Evolutionary conservation across 2,329 filamentous ascomycete genomes (phyloP).

Genomic region (Knufia fluminis): DNA sequence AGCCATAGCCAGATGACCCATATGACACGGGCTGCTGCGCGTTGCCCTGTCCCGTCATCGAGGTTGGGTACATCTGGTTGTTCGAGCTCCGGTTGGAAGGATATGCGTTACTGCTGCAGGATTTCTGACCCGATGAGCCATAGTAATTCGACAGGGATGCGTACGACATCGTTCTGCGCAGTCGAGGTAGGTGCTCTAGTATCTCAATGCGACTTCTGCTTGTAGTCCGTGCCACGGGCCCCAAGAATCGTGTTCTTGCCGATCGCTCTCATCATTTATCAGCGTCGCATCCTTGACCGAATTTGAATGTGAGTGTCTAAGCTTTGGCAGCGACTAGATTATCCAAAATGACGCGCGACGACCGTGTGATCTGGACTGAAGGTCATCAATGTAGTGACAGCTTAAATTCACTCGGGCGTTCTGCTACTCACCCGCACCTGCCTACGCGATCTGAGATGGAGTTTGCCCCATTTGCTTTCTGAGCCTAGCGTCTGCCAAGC

Average conservation of each 20-base stretch:
- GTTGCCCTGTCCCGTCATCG: slow-evolving; percentile 10
- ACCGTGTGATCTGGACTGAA: too few relatives aligned
- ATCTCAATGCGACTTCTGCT: not conserved
- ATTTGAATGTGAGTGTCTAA: too few relatives aligned
- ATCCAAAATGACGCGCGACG: too few relatives aligned
- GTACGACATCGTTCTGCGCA: slow-evolving; percentile 19
- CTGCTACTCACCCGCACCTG: too few relatives aligned
- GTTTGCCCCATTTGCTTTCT: too few relatives aligned
- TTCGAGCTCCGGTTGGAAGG: not conserved
- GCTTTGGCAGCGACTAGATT: too few relatives aligned
- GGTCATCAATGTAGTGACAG: too few relatives aligned
- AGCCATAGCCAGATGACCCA: slow-evolving; percentile 14
- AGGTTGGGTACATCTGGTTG: slow-evolving; percentile 2
- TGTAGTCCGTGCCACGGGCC: not conserved
- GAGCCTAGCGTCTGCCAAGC: too few relatives aligned
- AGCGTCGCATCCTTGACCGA: too few relatives aligned
- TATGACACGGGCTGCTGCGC: slow-evolving; percentile 13
- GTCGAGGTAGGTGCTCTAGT: not conserved
- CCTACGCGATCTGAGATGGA: too few relatives aligned
- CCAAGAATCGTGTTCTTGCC: not conserved
- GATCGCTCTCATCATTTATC: too few relatives aligned
- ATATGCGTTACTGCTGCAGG: not conserved
- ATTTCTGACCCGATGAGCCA: not conserved
- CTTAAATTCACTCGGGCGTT: too few relatives aligned
- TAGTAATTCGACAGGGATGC: slow-evolving; percentile 8